Evolutionary conservation across 495 filamentous ascomycete species (phyloP).

Genomic region (Penicillium taxi): DNA sequence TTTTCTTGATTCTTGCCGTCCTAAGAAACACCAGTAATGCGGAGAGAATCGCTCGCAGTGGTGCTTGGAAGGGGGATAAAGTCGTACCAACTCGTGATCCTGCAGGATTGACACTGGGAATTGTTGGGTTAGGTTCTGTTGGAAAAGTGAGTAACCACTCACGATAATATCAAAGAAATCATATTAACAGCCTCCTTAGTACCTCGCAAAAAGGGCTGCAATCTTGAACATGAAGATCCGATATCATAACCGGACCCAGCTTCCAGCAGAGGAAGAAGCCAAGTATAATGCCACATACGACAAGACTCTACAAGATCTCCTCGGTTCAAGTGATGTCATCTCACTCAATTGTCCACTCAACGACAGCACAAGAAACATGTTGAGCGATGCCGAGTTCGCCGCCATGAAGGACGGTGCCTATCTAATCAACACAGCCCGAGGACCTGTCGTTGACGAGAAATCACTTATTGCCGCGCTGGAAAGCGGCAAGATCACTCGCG

Average conservation of each 20-base stretch:
- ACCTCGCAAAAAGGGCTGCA: constrained; percentile 29
- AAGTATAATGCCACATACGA: constrained; percentile 10
- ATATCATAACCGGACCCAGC: constrained; percentile 48
- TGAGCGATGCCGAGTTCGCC: constrained; percentile 45
- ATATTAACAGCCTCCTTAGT: too few relatives aligned
- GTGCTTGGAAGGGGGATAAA: neutral
- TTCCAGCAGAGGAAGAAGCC: constrained; percentile 30
- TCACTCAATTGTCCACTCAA: constrained; percentile 59
- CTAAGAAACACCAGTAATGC: neutral
- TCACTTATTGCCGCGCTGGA: constrained; percentile 47
- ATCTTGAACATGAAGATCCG: constrained; percentile 48
- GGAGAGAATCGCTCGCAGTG: neutral
- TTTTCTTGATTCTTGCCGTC: neutral
- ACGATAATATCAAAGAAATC: too few relatives aligned
- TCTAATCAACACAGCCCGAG: constrained; percentile 55
- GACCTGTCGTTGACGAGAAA: constrained; percentile 52
- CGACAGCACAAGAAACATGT: constrained; percentile 31
- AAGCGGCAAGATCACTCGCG: constrained; percentile 39
- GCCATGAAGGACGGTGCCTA: constrained; percentile 55
- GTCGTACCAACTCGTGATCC: neutral
- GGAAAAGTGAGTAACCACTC: neutral
- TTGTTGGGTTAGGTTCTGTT: neutral
- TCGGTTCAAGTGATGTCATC: constrained; percentile 50
- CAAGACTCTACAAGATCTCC: constrained; percentile 23
- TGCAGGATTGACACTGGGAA: neutral